A percentile compares a stretch with the other conserved stretches of the same genome.
Evolutionary conservation across 768 basidiomycete genomes (phyloP).

Genomic region (Lyophyllum shimeji): DNA sequence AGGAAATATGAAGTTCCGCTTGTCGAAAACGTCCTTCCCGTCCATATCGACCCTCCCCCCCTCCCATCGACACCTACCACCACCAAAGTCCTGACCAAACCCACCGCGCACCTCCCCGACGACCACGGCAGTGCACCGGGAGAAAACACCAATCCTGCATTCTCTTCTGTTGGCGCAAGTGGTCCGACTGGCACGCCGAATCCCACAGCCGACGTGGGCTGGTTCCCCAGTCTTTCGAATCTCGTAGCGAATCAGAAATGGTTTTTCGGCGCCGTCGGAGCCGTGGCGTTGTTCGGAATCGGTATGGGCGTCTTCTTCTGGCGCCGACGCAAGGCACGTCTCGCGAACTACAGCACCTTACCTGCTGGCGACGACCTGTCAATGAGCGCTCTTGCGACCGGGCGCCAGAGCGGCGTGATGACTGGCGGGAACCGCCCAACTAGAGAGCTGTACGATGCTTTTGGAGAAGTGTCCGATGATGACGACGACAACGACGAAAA

Average conservation of each 20-base stretch:
- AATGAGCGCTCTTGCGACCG: conserved; percentile 67
- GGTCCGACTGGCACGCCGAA: conserved; percentile 33
- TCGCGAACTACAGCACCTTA: conserved; percentile 56
- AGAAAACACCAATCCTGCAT: conserved; percentile 77
- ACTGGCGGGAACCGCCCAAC: conserved; percentile 50
- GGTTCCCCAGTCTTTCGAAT: conserved; percentile 77
- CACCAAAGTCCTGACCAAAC: conserved; percentile 74
- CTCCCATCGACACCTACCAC: conserved; percentile 37
- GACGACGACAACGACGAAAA: conserved; percentile 77
- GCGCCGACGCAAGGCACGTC: conserved; percentile 52
- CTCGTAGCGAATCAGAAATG: conserved; percentile 79
- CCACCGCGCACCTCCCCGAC: conserved; percentile 84
- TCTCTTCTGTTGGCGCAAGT: conserved; percentile 36
- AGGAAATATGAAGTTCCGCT: conserved; percentile 60
- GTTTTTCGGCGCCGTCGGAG: conserved; percentile 87
- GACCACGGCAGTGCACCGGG: conserved; percentile 81
- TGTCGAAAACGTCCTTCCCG: conserved; percentile 48
- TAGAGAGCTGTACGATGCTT: conserved; percentile 95
- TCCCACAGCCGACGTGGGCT: conserved; percentile 75
- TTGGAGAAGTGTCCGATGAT: conserved; percentile 86
- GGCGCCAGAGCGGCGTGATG: conserved; percentile 24
- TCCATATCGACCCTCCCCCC: conserved; percentile 36
- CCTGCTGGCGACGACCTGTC: conserved; percentile 68
- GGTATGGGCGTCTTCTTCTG: conserved; percentile 78
- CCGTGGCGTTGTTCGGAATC: conserved; percentile 73